phyloP scores from a whole-genome alignment of 305 asterid genomes.

The Withania somnifera region DNA sequence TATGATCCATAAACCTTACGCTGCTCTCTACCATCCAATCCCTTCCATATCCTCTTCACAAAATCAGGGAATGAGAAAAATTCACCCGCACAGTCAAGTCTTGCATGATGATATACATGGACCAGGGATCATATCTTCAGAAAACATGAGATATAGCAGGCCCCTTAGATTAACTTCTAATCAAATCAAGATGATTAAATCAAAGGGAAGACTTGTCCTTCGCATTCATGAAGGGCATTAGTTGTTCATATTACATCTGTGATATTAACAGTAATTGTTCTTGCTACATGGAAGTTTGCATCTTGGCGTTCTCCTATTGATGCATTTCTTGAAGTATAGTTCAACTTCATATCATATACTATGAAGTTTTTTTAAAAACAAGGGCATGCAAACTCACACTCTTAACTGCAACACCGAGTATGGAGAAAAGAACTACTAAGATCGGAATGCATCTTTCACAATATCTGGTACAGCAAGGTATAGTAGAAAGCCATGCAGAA shows the following conservation, averaged over 20 bases:
- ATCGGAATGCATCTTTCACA: neutral
- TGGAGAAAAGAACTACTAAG: neutral
- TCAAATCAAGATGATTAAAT: neutral
- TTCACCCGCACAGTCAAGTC: neutral
- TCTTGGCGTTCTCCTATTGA: neutral
- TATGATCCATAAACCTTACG: neutral
- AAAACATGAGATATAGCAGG: neutral
- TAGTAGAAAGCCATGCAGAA: neutral
- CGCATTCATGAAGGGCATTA: neutral
- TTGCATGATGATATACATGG: neutral
- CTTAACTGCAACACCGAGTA: neutral
- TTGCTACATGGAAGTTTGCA: neutral
- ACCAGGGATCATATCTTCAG: neutral
- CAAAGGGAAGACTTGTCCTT: neutral
- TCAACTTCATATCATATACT: neutral
- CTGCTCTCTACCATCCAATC: neutral
- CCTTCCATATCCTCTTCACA: neutral
- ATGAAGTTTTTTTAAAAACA: no score
- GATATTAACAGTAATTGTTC: neutral
- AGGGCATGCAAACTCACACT: neutral
- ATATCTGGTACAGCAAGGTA: neutral
- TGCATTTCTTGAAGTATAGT: neutral
- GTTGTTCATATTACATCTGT: neutral
- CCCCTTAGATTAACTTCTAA: neutral
- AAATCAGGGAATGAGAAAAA: neutral